Base-by-base conservation (phyloP, 1,284 basidiomycete species). In the Leccinum fallax region DNA sequence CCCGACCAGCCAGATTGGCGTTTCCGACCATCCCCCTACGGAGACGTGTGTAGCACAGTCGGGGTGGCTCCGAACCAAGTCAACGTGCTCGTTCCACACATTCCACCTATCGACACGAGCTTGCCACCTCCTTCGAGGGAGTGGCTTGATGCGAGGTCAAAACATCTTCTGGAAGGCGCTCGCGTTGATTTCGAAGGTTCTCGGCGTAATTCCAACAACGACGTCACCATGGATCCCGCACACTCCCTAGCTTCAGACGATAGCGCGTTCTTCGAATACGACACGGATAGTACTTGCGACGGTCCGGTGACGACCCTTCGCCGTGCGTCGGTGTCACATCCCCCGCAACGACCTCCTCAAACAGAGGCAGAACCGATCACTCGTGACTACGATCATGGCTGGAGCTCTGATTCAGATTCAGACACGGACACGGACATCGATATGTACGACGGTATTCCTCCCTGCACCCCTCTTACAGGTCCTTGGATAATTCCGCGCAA, bases 1-100 rank as follows among this genome's bases (percentile, higher is more conserved):
- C 62, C 74, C 28, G 62, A 69, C 30, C 4, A 57, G 2, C 67
- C 69, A 36, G 68, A 60, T 4, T 72, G 70, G 68, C 61, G 60
- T 49, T 71, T 65, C 13, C 71, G 66, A 56, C 69, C 71, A 34
- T 64, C 67, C 16, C 64, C 72, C 1, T 64, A 67, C 40, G 72
- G 75, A 43, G 71, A 73, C 24, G 55, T 59, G 30, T 68, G 67
- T 15, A 69, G 69, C 3, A 59, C 55, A 0, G 58, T 74, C 1
- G 60, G 63, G 2, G 71, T 73, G 1, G 53, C 58, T 6, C 74
- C 71, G 3, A 67, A 62, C 40, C 63, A 74, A 43, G 62, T 75
- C 4, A 74, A 74, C 63, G 59, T 63, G 2, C 64, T 72, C 16
- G 55, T 70, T 48, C 69, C 73, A 0, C 62, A 65, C 49, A 63